Evolutionary conservation across 2,329 filamentous ascomycete genomes (phyloP).

Genomic region (Chaetothyriales sp.): DNA sequence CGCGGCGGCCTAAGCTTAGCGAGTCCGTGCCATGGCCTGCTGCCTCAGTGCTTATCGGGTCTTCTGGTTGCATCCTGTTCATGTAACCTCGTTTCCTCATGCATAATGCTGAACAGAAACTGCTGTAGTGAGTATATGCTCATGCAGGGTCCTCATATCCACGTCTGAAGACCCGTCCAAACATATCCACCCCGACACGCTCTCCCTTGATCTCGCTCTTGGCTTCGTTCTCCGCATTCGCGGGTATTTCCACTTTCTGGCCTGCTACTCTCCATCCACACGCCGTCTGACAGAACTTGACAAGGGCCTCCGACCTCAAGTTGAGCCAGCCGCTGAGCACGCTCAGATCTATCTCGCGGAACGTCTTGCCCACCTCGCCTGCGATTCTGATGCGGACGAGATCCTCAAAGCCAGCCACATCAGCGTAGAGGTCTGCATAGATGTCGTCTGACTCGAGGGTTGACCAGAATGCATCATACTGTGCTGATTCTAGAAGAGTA

Average conservation of each 20-base stretch:
- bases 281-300: slow-evolving; percentile 69
- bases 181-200: slow-evolving; percentile 52
- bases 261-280: slow-evolving; percentile 72
- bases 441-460: slow-evolving; percentile 86
- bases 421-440: slow-evolving; percentile 87
- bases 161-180: slow-evolving; percentile 55
- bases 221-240: slow-evolving; percentile 95
- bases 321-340: slow-evolving; percentile 65
- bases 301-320: slow-evolving; percentile 47
- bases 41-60: neutral
- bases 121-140: neutral
- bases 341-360: slow-evolving; percentile 53
- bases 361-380: slow-evolving; percentile 66
- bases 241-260: slow-evolving; percentile 55
- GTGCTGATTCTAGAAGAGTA: slow-evolving; percentile 72
- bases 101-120: too few relatives aligned
- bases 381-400: slow-evolving; percentile 81
- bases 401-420: slow-evolving; percentile 91
- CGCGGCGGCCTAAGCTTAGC: neutral
- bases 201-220: slow-evolving; percentile 91
- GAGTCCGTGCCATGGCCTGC: neutral
- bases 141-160: slow-evolving; percentile 71
- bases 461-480: slow-evolving; percentile 86
- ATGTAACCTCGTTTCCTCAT: neutral
- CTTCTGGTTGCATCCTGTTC: neutral